A percentile compares a stretch with the other conserved stretches of the same genome.
Evolutionary conservation across 1,139 yeast species (phyloP).

Genomic region (Geotrichum bryndzae): DNA sequence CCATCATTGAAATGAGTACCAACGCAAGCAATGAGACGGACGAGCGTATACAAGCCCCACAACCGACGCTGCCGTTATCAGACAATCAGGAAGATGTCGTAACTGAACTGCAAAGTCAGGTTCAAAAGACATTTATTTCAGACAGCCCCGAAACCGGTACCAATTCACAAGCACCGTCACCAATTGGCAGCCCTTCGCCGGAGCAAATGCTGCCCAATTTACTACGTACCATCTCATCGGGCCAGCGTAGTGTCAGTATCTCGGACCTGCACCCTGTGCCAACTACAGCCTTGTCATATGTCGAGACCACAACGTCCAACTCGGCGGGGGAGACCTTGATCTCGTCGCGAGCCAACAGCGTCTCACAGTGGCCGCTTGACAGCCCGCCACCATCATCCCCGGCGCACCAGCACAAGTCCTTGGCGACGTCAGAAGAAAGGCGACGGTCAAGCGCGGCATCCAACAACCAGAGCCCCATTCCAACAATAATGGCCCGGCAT

Average conservation of each 20-base stretch:
- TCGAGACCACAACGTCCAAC: neutral
- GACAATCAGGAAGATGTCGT: neutral
- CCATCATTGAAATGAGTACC: neutral
- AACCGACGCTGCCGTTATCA: neutral
- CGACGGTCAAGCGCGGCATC: neutral
- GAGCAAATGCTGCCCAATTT: neutral
- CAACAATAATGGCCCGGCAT: conserved; percentile 18
- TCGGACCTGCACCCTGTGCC: conserved; percentile 24
- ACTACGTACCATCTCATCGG: neutral
- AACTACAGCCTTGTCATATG: conserved; percentile 24
- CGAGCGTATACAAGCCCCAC: neutral
- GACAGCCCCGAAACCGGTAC: neutral
- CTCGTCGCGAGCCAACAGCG: neutral
- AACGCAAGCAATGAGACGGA: neutral
- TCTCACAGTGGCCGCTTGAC: neutral
- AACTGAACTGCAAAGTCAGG: neutral
- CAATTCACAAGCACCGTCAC: neutral
- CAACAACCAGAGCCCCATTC: conserved; percentile 13
- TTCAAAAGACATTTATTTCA: neutral
- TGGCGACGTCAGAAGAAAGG: neutral
- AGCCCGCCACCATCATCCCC: neutral
- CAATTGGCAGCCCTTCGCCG: neutral
- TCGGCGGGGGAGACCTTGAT: neutral
- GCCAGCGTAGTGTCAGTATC: neutral
- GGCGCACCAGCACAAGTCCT: neutral